Evolutionary conservation across 306 rosid genomes (phyloP), one percentile per base, ranked within the genome.

Genomic region (Casuarina equisetifolia): DNA sequence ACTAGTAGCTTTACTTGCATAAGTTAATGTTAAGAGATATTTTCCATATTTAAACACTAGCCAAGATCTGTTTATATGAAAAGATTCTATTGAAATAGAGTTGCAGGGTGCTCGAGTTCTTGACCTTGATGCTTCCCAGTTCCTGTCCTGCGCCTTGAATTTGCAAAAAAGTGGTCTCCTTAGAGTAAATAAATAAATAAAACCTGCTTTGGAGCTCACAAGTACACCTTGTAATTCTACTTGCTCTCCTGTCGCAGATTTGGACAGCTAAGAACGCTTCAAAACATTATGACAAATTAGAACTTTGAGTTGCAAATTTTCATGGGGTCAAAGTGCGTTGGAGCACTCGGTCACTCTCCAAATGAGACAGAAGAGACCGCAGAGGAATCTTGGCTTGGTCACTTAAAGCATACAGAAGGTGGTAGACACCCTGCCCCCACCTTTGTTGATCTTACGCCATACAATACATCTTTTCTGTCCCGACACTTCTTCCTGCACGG

Each of bases 381-480:
- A 62, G 67, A 81, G 69, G 88, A 79, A 58, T 86, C 78, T 73
- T 16, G 44, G 80, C 57, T 82, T 53, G 35, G 72, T 71, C 78
- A 66, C 76, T 78, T 86, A 83, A 79, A 75, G 77, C 84, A 86
- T 70, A 76, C 67, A 62, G 17, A 83, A 76, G 69, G 92, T 91
- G 98, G 96, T 89, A 76, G 86, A 87, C 97, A 89, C 72, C 72
- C 86, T 78, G 84, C 79, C 86, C 83, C 83, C 88, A 88, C 83
- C 84, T 86, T 70, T 85, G 93, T 83, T 64, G 76, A 70, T 84
- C 81, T 82, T 44, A 84, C 79, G 69, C 80, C 91, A 86, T 82
- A 88, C 89, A 88, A 69, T 75, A 25, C 32, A 25, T 25, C 32
- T 25, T 25, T 25, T 25, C 32, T 25, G 32, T 25, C 32, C 32